Base-by-base conservation (phyloP, 371 early-diverging fungal species). In the Saksenaea oblongispora region DNA sequence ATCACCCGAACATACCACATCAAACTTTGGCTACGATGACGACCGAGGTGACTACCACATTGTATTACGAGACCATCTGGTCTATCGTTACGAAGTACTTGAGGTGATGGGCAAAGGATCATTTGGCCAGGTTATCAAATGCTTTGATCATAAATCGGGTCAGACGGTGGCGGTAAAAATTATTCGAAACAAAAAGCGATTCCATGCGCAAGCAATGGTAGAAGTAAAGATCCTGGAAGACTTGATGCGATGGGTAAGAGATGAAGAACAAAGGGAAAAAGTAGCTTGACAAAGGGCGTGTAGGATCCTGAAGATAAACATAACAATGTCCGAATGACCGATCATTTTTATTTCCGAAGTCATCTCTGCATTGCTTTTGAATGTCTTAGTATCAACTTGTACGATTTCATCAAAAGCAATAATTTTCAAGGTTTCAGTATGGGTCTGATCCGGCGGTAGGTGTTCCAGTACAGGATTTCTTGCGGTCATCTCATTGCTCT, bases 331-430 rank as follows among this genome's bases (percentile, higher is more conserved):
- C 90, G 94, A 54, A 92, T 98, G 87, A 79, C 87, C 5, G 96
- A 95, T 58, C 87, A 88, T 63, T 99, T 99, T 78, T 88, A 90
- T 61, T 98, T 96, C 78, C 88, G 96, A 37, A 88, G 87, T 47
- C 99, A 99, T 80, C 75, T 99, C 56, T 98, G 99, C 71, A 94
- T 99, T 65, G 94, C 93, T 1, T 91, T 92, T 69, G 99, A 99
- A 82, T 87, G 97, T 47, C 84, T 99, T 36, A 93, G 93, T 22
- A 88, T 93, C 60, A 99, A 98, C 72, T 77, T 99, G 55, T 99
- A 98, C 82, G 99, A 99, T 69, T 92, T 95, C 70, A 84, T 98
- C 54, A 97, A 97, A 80, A 90, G 89, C 54, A 93, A 95, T 64
- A 86, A 89, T 47, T 99, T 98, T 76, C 86, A 89, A 34, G 99